phyloP scores from a whole-genome alignment of 768 basidiomycete species.

The Amanita muscaria region DNA sequence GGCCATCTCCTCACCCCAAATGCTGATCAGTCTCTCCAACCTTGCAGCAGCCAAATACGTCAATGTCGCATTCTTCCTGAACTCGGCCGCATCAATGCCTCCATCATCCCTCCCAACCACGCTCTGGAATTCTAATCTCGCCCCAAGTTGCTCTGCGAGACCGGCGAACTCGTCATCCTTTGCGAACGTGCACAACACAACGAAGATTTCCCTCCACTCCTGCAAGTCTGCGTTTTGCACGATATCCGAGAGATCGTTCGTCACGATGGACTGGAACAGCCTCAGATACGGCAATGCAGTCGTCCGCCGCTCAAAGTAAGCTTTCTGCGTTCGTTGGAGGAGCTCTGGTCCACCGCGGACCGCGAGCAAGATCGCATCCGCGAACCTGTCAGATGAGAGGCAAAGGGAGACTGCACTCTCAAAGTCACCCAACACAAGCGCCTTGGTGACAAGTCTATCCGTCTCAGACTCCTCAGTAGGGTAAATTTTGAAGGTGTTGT shows the following conservation, averaged over 20 bases:
- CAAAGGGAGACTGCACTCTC: conserved; percentile 86
- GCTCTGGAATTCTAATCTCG: conserved; percentile 81
- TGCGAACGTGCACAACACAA: conserved; percentile 93
- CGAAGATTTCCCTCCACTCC: conserved; percentile 96
- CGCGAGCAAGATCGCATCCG: conserved; percentile 91
- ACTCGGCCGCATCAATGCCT: conserved; percentile 34
- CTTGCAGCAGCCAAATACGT: conserved; percentile 90
- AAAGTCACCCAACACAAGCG: conserved; percentile 95
- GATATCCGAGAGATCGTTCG: conserved; percentile 85
- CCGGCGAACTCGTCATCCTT: conserved; percentile 72
- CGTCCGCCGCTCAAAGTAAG: conserved; percentile 84
- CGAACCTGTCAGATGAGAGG: conserved; percentile 80
- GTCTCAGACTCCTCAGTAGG: conserved; percentile 79
- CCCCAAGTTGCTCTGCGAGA: conserved; percentile 89
- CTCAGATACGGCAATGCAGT: conserved; percentile 78
- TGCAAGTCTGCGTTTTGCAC: conserved; percentile 92
- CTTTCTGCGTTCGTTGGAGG: conserved; percentile 79
- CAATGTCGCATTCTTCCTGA: conserved; percentile 81
- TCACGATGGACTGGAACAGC: conserved; percentile 90
- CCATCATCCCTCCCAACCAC: conserved; percentile 44
- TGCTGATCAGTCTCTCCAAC: conserved; percentile 78
- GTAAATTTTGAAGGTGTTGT: conserved; percentile 85
- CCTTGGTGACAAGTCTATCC: conserved; percentile 84
- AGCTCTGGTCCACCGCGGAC: conserved; percentile 86
- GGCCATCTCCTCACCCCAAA: conserved; percentile 84